These are phyloP conservation scores for Croton laevigatus DNA, from an alignment of 441 rosid genomes.

Conservation along the genomic window DNA sequence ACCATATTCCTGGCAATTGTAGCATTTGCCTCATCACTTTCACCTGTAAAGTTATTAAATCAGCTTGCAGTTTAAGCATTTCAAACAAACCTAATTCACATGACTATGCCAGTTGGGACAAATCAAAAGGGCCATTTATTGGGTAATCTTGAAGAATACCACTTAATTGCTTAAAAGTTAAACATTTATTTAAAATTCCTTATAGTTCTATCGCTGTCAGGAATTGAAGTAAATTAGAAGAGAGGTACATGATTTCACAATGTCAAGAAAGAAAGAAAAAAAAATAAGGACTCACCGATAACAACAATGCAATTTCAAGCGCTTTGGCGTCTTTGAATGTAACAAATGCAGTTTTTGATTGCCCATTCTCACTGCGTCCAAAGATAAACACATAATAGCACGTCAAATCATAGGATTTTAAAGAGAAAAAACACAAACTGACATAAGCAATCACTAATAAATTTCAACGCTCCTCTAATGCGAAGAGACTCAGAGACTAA, in stretches of 20 bases:
- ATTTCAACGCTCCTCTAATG: not conserved
- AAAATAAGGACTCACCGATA: slow-evolving; percentile 54
- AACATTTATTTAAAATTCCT: slow-evolving; percentile 11
- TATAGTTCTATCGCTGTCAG: slow-evolving; percentile 11
- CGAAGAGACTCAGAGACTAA: not conserved
- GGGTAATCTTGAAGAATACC: slow-evolving; percentile 17
- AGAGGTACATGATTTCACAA: slow-evolving; percentile 13
- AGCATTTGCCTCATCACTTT: not conserved
- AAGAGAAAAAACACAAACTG: not conserved
- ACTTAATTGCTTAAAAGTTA: slow-evolving; percentile 10
- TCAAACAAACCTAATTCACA: slow-evolving; percentile 2
- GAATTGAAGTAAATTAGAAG: slow-evolving; percentile 2
- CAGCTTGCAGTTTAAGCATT: slow-evolving; percentile 12
- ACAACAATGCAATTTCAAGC: slow-evolving; percentile 83
- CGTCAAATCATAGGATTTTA: no score
- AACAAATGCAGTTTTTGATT: slow-evolving; percentile 63
- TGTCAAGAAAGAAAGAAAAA: not conserved
- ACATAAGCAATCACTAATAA: not conserved
- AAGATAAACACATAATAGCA: not conserved
- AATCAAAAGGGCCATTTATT: not conserved
- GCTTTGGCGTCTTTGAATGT: slow-evolving; percentile 86
- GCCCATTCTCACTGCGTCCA: slow-evolving; percentile 54
- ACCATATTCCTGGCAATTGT: not conserved
- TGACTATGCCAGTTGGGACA: not conserved
- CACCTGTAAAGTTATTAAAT: no score